Evolutionary conservation across 331 rosid species (phyloP).

Genomic region (Acacia concinna): DNA sequence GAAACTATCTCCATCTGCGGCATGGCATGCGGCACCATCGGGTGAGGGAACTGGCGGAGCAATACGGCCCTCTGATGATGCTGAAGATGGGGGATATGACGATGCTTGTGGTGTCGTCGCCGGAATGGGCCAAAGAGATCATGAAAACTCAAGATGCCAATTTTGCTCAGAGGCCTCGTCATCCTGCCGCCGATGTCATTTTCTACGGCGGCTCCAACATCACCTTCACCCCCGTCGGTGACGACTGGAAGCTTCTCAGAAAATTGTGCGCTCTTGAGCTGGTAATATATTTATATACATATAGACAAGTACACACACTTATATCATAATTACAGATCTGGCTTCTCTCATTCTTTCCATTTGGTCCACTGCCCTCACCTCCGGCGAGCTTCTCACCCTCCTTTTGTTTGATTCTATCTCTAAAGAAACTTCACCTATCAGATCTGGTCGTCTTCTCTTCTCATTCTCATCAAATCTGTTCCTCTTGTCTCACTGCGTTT

Average conservation of each 20-base stretch:
- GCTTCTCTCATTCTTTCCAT: too few relatives aligned
- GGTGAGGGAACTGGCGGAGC: neutral
- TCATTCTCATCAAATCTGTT: too few relatives aligned
- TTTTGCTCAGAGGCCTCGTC: neutral
- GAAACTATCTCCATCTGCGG: neutral
- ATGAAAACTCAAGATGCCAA: neutral
- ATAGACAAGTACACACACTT: too few relatives aligned
- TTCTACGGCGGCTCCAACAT: neutral
- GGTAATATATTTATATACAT: neutral
- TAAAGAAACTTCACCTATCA: too few relatives aligned
- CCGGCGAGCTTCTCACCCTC: too few relatives aligned
- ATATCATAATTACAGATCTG: too few relatives aligned
- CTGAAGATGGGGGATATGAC: neutral
- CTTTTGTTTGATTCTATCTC: too few relatives aligned
- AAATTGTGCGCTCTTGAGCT: conserved; percentile 25
- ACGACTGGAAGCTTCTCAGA: neutral
- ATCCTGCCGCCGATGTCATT: neutral
- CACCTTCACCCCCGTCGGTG: neutral
- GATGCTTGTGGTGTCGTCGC: neutral
- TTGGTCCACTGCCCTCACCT: too few relatives aligned
- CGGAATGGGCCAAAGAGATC: neutral
- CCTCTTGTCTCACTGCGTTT: too few relatives aligned
- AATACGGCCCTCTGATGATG: neutral
- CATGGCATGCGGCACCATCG: neutral
- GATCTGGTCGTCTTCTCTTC: too few relatives aligned